phyloP scores from a whole-genome alignment of 139 green algal genomes.

The Zygnema cylindricum region DNA sequence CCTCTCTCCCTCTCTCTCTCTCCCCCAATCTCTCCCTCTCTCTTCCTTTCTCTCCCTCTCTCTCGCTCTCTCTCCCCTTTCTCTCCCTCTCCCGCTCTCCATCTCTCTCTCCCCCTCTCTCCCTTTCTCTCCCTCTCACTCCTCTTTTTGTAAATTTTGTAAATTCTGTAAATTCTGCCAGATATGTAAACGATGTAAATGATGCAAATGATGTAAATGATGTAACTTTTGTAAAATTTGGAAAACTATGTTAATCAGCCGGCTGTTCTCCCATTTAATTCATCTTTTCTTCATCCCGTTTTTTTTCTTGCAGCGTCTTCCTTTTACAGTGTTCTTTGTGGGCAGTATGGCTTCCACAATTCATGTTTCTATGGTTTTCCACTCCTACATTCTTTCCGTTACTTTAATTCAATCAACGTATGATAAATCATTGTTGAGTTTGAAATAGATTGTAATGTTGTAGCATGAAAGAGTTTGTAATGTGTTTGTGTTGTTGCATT shows the following conservation, averaged over 20 bases:
- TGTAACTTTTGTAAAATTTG: no score
- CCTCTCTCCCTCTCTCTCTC: slow-evolving; percentile 7
- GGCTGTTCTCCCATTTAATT: neutral
- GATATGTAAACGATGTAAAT: no score
- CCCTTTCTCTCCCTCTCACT: neutral
- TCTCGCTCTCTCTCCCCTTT: neutral
- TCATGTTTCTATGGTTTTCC: neutral
- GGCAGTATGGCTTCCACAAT: neutral
- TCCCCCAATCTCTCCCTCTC: neutral
- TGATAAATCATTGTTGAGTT: no score
- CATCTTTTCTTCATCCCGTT: neutral
- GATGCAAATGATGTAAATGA: no score
- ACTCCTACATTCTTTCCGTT: neutral
- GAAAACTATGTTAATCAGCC: no score
- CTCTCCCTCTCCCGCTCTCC: neutral
- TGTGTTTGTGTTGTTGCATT: no score
- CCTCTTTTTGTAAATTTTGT: no score
- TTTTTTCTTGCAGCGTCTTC: neutral
- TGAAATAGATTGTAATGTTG: no score
- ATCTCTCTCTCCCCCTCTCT: neutral
- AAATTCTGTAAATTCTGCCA: no score
- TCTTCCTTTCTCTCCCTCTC: neutral
- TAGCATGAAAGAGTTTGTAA: no score
- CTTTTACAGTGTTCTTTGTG: neutral
- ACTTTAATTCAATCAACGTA: no score